Conservation (phyloP, 345 rosid genomes). For the Bruguiera sexangula region DNA sequence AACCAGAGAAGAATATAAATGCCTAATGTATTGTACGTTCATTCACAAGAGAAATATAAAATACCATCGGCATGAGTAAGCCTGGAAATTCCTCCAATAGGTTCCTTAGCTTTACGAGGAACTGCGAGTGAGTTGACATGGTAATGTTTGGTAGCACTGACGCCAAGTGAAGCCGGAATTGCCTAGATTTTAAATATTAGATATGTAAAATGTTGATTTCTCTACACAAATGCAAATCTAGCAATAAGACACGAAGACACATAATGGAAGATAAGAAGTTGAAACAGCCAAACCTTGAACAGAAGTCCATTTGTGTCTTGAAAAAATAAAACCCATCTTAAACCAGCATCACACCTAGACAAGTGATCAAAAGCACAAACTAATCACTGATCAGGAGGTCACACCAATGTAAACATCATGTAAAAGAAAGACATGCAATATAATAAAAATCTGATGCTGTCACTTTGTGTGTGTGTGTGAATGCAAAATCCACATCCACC, state of each 20-base stretch:
- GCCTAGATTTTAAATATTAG: slow-evolving; percentile 41
- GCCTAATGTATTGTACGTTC: neutral
- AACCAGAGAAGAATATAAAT: neutral
- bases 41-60: neutral
- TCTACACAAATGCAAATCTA: slow-evolving; percentile 6
- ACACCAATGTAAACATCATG: slow-evolving; percentile 2
- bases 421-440: slow-evolving; percentile 3
- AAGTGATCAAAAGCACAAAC: slow-evolving; percentile 10
- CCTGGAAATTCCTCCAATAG: slow-evolving; percentile 91
- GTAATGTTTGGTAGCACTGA: slow-evolving; percentile 75
- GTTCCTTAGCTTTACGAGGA: slow-evolving; percentile 97
- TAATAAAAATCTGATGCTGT: neutral
- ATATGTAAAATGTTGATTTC: slow-evolving; percentile 3
- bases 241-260: neutral
- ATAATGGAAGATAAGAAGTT: slow-evolving; percentile 5
- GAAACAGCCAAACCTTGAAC: slow-evolving; percentile 61
- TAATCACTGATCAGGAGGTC: neutral
- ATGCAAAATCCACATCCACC: neutral
- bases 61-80: slow-evolving; percentile 92
- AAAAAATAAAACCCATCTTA: slow-evolving; percentile 90
- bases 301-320: slow-evolving; percentile 98
- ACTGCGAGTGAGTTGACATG: slow-evolving; percentile 98
- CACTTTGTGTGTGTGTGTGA: slow-evolving; percentile 2
- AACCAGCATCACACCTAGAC: slow-evolving; percentile 69
- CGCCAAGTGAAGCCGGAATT: slow-evolving; percentile 92